Conservation (phyloP, 78 protist genomes). For the Dictyostelium purpureum region DNA sequence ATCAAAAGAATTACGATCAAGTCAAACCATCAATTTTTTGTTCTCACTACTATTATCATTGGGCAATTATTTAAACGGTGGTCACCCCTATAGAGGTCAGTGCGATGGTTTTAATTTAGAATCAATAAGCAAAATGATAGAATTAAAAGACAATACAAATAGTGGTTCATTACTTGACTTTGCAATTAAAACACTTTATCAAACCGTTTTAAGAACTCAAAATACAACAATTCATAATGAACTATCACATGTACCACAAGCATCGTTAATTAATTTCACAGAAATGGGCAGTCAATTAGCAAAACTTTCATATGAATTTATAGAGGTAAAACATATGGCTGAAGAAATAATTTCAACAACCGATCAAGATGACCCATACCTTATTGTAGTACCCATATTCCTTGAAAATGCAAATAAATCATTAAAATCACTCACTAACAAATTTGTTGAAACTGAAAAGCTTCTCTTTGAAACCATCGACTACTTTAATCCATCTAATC, state of each 20-base stretch:
- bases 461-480: conserved; percentile 24
- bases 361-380: conserved; percentile 48
- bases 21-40: not conserved
- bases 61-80: conserved; percentile 76
- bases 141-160: conserved; percentile 37
- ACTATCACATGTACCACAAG: conserved; percentile 45
- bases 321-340: not conserved
- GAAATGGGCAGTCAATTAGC: conserved; percentile 21
- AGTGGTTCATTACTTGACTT: conserved; percentile 52
- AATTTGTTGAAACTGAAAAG: conserved; percentile 23
- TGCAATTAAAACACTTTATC: conserved; percentile 49
- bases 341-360: conserved; percentile 36
- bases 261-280: conserved; percentile 38
- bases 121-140: conserved; percentile 41
- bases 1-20: conserved; percentile 36
- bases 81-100: conserved; percentile 68
- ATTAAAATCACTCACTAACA: not conserved
- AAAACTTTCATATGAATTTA: not conserved
- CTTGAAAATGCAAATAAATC: not conserved
- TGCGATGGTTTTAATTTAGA: conserved; percentile 77
- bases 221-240: conserved; percentile 11
- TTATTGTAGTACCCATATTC: conserved; percentile 18
- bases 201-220: not conserved
- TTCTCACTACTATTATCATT: conserved; percentile 22
- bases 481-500: conserved; percentile 42